A percentile compares a stretch with the other conserved stretches of the same genome.
phyloP scores from a whole-genome alignment of 331 rosid species.

The Acacia concinna region DNA sequence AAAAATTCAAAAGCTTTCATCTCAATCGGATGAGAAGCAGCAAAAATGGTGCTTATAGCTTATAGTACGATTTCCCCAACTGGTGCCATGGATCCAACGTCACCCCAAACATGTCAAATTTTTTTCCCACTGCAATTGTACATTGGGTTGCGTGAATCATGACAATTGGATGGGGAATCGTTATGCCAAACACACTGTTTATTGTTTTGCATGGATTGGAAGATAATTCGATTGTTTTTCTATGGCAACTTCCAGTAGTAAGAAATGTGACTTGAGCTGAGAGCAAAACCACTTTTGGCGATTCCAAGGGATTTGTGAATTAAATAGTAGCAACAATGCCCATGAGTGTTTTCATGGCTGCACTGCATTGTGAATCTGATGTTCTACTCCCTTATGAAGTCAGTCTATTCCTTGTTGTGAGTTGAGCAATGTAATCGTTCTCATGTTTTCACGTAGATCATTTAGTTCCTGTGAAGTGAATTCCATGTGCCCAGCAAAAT shows the following conservation, averaged over 20 bases:
- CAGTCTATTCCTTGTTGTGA: neutral
- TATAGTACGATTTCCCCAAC: too few species aligned
- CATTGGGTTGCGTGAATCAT: too few species aligned
- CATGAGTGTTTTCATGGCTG: slow-evolving; percentile 13
- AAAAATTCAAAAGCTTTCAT: too few species aligned
- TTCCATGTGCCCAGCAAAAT: neutral
- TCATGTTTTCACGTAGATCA: neutral
- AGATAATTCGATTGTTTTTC: neutral
- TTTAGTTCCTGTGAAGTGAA: neutral
- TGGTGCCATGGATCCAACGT: too few species aligned
- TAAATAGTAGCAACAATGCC: neutral
- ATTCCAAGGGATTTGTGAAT: slow-evolving; percentile 21
- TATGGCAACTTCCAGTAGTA: neutral
- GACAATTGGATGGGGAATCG: too few species aligned
- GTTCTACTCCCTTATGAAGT: slow-evolving; percentile 13
- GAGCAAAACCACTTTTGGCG: slow-evolving; percentile 8
- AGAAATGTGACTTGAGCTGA: slow-evolving; percentile 12
- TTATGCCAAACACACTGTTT: too few species aligned
- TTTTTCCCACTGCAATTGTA: too few species aligned
- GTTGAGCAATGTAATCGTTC: slow-evolving; percentile 23
- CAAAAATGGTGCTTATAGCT: too few species aligned
- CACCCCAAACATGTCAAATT: too few species aligned
- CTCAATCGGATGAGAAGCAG: too few species aligned
- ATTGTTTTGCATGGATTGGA: neutral
- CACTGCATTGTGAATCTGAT: slow-evolving; percentile 3